Evolutionary conservation across 1,284 basidiomycete species (phyloP).

Genomic region (Pyrrhoderma lamaoense): DNA sequence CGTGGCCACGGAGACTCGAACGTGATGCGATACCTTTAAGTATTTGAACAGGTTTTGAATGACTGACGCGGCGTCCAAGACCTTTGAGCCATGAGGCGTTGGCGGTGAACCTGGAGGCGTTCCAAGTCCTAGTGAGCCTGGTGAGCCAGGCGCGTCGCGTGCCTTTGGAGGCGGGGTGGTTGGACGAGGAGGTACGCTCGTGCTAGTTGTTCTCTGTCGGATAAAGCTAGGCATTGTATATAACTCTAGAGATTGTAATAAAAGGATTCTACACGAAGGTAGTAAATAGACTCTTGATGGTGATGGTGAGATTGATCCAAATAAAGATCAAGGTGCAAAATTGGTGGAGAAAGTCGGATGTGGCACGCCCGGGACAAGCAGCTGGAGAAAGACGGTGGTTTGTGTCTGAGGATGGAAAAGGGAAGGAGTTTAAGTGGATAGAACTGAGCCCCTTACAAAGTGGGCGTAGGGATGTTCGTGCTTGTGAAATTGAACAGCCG

Average conservation of each 20-base stretch:
- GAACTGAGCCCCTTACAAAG: too few relatives aligned
- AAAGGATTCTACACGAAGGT: too few relatives aligned
- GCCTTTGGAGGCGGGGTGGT: neutral
- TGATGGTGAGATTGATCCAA: neutral
- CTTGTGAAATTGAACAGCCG: too few relatives aligned
- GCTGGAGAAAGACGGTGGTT: too few relatives aligned
- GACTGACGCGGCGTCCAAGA: constrained; percentile 8
- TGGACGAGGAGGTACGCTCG: neutral
- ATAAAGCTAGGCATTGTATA: too few relatives aligned
- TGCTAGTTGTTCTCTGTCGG: too few relatives aligned
- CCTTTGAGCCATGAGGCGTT: constrained; percentile 9
- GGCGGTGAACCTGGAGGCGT: neutral
- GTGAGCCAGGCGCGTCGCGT: neutral
- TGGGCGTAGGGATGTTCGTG: too few relatives aligned
- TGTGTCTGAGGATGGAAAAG: neutral
- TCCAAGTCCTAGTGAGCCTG: neutral
- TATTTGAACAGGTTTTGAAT: constrained; percentile 15
- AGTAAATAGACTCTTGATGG: neutral
- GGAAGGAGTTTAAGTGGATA: neutral
- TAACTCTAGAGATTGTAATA: too few relatives aligned
- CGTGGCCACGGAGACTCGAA: constrained; percentile 8
- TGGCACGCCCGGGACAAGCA: too few relatives aligned
- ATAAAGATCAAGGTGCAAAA: neutral
- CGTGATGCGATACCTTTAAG: constrained; percentile 13
- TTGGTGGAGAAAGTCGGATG: neutral